Percentiles rank a stretch among this genome's conserved stretches.
Evolutionary conservation across 805 yeast species (phyloP).

Genomic region (Saccharomycopsis javanensis): DNA sequence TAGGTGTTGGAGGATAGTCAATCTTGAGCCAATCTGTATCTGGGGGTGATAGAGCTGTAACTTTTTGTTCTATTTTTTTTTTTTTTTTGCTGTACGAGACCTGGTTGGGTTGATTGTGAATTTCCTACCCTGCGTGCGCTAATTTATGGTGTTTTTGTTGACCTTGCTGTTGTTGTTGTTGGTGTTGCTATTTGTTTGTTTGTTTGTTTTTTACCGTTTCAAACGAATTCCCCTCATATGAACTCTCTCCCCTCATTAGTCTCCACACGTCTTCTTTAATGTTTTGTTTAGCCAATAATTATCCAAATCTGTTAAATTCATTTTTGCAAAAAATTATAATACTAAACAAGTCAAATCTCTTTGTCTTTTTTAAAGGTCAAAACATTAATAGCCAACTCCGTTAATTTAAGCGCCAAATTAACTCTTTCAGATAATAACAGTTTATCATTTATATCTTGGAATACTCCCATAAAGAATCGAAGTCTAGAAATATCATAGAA

Average conservation of each 20-base stretch:
- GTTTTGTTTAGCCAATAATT: background rate
- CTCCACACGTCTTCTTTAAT: background rate
- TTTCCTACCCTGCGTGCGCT: too few relatives aligned
- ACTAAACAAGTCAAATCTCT: too few relatives aligned
- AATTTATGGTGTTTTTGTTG: background rate
- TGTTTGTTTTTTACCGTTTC: background rate
- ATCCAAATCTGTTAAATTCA: too few relatives aligned
- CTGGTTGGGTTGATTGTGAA: too few relatives aligned
- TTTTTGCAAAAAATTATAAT: too few relatives aligned
- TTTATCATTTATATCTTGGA: background rate
- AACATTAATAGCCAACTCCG: background rate
- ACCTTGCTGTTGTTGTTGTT: background rate
- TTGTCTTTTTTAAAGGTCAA: background rate
- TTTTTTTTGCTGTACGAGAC: too few relatives aligned
- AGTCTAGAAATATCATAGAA: background rate
- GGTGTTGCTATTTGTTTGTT: background rate
- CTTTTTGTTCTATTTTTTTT: too few relatives aligned
- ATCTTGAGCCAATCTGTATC: too few relatives aligned
- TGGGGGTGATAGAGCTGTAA: too few relatives aligned
- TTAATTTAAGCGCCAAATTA: background rate
- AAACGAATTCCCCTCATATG: background rate
- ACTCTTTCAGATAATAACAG: background rate
- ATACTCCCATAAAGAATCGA: background rate
- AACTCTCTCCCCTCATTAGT: background rate
- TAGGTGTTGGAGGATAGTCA: too few relatives aligned